Evolutionary conservation across 2,329 filamentous ascomycete genomes (phyloP).

Genomic region (Elsinoe batatas): DNA sequence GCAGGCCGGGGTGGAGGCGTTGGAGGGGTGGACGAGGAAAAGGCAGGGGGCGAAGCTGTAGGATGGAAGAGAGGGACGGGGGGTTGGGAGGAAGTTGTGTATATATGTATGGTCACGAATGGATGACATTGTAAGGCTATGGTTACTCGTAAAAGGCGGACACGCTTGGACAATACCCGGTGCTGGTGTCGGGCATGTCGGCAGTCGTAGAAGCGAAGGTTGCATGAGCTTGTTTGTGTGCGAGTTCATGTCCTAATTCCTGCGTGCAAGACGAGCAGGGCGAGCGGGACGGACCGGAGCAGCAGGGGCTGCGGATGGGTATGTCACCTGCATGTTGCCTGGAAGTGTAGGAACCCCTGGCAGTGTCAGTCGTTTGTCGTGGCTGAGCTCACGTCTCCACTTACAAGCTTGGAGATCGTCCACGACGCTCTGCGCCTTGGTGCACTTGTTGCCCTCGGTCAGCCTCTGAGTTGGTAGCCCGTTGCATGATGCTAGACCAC

Average conservation of each 20-base stretch:
- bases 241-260: neutral
- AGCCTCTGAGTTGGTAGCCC: constrained; percentile 27
- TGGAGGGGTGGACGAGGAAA: constrained; percentile 29
- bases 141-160: neutral
- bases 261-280: neutral
- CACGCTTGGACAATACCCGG: neutral
- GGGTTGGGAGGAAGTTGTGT: neutral
- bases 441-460: constrained; percentile 27
- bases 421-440: constrained; percentile 24
- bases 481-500: constrained; percentile 17
- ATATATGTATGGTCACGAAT: constrained; percentile 7
- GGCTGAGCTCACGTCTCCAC: neutral
- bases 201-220: no score
- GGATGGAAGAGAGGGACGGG: neutral
- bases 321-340: constrained; percentile 11
- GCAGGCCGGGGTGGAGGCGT: constrained; percentile 41
- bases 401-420: constrained; percentile 27
- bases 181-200: no score
- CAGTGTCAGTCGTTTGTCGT: neutral
- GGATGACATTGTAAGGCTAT: neutral
- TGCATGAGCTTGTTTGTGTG: no score
- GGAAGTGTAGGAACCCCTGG: constrained; percentile 10
- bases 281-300: neutral
- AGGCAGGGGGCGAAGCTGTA: constrained; percentile 31
- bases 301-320: neutral